Percentiles rank a stretch among this genome's conserved stretches.
Conservation (phyloP, 305 asterid species). For the Solanum aculeatissimum region DNA sequence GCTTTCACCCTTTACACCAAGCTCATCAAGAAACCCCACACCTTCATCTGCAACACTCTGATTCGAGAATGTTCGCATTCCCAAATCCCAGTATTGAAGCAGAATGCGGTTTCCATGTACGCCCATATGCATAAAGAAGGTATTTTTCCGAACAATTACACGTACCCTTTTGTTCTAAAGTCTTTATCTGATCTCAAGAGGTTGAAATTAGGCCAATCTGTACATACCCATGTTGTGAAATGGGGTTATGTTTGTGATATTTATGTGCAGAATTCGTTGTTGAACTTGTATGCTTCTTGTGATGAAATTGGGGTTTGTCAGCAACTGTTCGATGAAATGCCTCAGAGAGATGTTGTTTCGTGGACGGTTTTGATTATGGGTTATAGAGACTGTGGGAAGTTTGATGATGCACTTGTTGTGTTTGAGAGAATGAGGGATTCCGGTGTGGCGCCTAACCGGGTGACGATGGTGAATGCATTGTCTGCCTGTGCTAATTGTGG, state of each 20-base stretch:
- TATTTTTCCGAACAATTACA: conserved; percentile 33
- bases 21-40: conserved; percentile 29
- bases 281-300: conserved; percentile 39
- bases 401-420: conserved; percentile 48
- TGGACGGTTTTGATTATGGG: conserved; percentile 74
- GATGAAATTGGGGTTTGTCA: conserved; percentile 31
- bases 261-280: conserved; percentile 50
- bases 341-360: conserved; percentile 41
- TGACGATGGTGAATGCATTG: conserved; percentile 52
- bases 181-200: conserved; percentile 38
- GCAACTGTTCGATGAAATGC: conserved; percentile 34
- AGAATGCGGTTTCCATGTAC: conserved; percentile 15
- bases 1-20: conserved; percentile 46
- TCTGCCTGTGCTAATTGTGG: conserved; percentile 75
- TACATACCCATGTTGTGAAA: conserved; percentile 37
- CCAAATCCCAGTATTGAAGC: background rate
- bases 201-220: conserved; percentile 23
- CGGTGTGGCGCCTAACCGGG: conserved; percentile 42
- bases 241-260: conserved; percentile 32
- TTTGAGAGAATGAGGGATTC: conserved; percentile 53
- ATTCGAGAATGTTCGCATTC: conserved; percentile 52
- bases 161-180: conserved; percentile 54
- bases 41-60: conserved; percentile 55
- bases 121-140: conserved; percentile 31
- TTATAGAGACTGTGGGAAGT: conserved; percentile 47